Evolutionary conservation across 345 rosid genomes (phyloP).

Genomic region (Ricinus communis): DNA sequence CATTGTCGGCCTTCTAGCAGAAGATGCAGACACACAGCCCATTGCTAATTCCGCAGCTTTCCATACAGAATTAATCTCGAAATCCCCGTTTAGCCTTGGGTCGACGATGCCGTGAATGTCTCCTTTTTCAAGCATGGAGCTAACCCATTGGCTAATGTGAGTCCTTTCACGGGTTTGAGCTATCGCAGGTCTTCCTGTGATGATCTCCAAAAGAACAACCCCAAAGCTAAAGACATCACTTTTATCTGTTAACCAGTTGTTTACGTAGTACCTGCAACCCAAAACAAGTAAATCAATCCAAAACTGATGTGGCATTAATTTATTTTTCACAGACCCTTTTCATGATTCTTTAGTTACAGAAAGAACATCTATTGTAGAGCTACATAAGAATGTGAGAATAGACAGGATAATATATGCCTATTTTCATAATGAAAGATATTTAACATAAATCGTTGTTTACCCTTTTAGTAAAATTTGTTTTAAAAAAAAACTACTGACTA

Average conservation of each 20-base stretch:
- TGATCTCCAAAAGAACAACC: constrained; percentile 40
- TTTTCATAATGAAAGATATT: too few relatives aligned
- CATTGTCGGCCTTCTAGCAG: constrained; percentile 33
- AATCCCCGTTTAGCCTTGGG: constrained; percentile 11
- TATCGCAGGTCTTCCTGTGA: constrained; percentile 39
- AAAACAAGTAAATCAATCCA: not conserved
- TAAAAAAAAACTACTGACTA: too few relatives aligned
- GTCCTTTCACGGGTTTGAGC: constrained; percentile 3
- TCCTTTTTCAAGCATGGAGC: constrained; percentile 20
- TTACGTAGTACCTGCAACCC: constrained; percentile 32
- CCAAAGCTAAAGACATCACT: constrained; percentile 58
- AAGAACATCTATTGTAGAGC: too few relatives aligned
- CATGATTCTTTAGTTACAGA: too few relatives aligned
- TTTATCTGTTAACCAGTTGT: constrained; percentile 40
- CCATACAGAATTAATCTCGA: constrained; percentile 15
- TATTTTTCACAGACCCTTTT: too few relatives aligned
- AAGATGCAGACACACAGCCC: constrained; percentile 5
- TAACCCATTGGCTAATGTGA: constrained; percentile 27
- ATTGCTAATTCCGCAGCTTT: constrained; percentile 24
- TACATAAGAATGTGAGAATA: too few relatives aligned
- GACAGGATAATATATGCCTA: too few relatives aligned
- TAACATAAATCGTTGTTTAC: too few relatives aligned
- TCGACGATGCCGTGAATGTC: constrained; percentile 28
- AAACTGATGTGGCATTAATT: too few relatives aligned
- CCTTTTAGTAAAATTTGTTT: too few relatives aligned